Conservation (phyloP, 75 land plant species). For the Pinus taeda region DNA sequence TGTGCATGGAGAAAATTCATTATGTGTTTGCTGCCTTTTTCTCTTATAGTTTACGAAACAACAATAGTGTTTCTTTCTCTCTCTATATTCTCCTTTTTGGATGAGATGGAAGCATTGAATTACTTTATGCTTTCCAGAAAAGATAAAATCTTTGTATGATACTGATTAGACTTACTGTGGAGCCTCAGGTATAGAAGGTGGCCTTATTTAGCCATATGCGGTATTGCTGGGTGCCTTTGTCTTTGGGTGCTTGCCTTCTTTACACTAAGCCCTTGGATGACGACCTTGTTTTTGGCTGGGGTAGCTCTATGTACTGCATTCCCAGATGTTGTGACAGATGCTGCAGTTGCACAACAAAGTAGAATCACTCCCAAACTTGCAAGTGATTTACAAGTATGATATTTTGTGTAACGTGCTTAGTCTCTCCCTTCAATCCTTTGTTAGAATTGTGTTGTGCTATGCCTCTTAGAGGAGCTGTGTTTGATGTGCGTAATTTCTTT, state of each 20-base stretch:
- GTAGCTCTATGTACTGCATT: constrained; percentile 26
- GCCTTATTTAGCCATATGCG: constrained; percentile 32
- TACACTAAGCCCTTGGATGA: constrained; percentile 17
- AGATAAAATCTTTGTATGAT: neutral
- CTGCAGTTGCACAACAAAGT: constrained; percentile 34
- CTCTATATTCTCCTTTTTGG: neutral
- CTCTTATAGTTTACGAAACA: neutral
- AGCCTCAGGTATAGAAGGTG: constrained; percentile 20
- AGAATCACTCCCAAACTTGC: constrained; percentile 22
- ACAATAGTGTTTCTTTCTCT: neutral
- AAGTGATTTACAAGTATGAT: constrained; percentile 30
- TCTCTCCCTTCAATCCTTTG: neutral
- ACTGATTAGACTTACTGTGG: neutral
- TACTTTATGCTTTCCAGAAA: neutral
- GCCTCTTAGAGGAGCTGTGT: neutral
- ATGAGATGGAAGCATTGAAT: neutral
- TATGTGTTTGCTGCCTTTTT: neutral
- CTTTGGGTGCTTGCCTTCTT: constrained; percentile 22
- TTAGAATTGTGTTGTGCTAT: constrained; percentile 2
- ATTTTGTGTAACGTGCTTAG: neutral
- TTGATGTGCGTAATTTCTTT: neutral
- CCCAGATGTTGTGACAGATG: constrained; percentile 35
- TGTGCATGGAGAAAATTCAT: neutral
- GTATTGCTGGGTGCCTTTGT: constrained; percentile 19
- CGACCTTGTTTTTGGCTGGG: constrained; percentile 18